Base-by-base conservation (phyloP, 2,329 filamentous ascomycete genomes). In the Curvularia lunata region DNA sequence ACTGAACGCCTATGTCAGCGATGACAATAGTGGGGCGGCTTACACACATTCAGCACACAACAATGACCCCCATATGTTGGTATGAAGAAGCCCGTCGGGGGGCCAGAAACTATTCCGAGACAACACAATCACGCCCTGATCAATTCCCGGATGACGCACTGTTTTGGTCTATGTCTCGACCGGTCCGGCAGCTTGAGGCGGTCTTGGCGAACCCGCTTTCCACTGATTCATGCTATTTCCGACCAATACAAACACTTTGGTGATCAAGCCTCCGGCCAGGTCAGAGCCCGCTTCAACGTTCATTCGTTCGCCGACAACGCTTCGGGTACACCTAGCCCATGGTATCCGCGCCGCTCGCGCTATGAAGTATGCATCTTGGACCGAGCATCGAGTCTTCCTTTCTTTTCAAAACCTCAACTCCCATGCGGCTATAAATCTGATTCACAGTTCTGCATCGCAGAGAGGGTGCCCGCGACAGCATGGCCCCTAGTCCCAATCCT, bases 401-500 rank as follows among this genome's bases (percentile, higher is more conserved):
- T 37, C 37, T 37, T 38, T 12, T 46, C 45, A 25, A 28, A 30
- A n/a, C 52, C 48, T 49, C 21, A 25, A 45, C 27, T 48, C 48
- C 23, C 52, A 34, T 48, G 48, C 48, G 27, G 38, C 52, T 21
- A 50, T 46, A 53, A 51, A 23, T 48, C 58, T 52, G 16, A 48
- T 4, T 25, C 30, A 8, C n/a, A 19, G 23, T 19, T 23, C 40
- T 43, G 38, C 21, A 19, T 19, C 16, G 34, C 54, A 40, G 40
- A 49, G 19, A 12, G 54, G 23, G 48, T 40, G 7, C 48, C 21
- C 18, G 59, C 61, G 57, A 50, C 42, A 58, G 8, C 46, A 80
- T 80, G 78, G 70, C 75, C 25, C 45, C 50, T 10, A 34, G 32
- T n/a, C 4, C 32, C 3, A 71, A 18, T 43, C 23, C 12, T 16